Base-by-base conservation (phyloP, 2,329 filamentous ascomycete genomes). In the Truncatella angustata region DNA sequence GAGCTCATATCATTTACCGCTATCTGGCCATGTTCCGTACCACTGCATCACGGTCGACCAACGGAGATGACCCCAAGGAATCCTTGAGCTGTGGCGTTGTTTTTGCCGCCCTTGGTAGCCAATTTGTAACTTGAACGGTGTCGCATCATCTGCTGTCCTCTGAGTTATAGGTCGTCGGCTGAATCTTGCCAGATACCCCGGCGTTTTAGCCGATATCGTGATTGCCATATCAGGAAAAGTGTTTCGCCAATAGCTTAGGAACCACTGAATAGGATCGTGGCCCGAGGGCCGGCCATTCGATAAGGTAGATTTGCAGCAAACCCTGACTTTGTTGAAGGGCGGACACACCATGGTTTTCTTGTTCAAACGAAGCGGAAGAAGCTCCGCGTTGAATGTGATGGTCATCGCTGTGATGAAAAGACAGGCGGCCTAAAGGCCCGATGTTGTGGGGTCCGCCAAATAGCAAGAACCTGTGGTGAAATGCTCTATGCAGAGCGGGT, bases 351-450 rank as follows among this genome's bases (percentile, higher is more conserved):
- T 32, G 28, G 28, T 14, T 7, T 32, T 32, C 28, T n/a, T 14
- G 28, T 32, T 32, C 28, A 32, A 32, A 32, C 14, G 7, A 7
- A 32, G 28, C 28, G 28, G 14, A 14, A 32, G 14, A n/a, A n/a
- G n/a, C n/a, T n/a, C n/a, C n/a, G n/a, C n/a, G n/a, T n/a, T n/a
- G n/a, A n/a, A n/a, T n/a, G n/a, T n/a, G n/a, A n/a, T n/a, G n/a
- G n/a, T 40, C 18, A 18, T 23, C 14, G 6, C 37, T 21, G n/a
- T 5, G 16, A 18, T 21, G 16, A 20, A 18, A 21, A 32, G 44
- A 20, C 24, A 16, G 44, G 44, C 44, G 44, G 44, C 44, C 24
- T 24, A 14, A 47, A 47, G 44, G 28, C 44, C 44, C 44, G 44
- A 47, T 39, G 14, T 35, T 47, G 44, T 47, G 44, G 44, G 44